Percentiles rank a stretch among this genome's conserved stretches.
phyloP scores from a whole-genome alignment of 148 eudicot species.

The Oxyria digyna region DNA sequence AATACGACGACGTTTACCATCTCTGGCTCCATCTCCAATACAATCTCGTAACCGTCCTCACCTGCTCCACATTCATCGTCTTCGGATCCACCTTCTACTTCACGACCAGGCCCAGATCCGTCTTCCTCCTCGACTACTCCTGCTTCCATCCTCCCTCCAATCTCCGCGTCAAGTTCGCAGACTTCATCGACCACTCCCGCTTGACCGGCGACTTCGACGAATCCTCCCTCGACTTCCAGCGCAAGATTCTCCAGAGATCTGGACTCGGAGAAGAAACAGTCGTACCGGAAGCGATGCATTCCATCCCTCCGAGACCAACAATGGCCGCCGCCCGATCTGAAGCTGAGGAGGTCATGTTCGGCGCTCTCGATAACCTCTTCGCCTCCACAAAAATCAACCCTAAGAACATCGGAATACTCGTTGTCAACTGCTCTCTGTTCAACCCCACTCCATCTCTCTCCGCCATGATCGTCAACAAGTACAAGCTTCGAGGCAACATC shows the following conservation, averaged over 20 bases:
- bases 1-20: slow-evolving; percentile 31
- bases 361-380: slow-evolving; percentile 35
- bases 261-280: slow-evolving; percentile 53
- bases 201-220: slow-evolving; percentile 39
- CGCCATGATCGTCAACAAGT: slow-evolving; percentile 50
- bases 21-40: slow-evolving; percentile 34
- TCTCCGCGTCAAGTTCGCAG: slow-evolving; percentile 16
- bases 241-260: slow-evolving; percentile 43
- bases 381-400: slow-evolving; percentile 24
- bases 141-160: slow-evolving; percentile 32
- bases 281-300: slow-evolving; percentile 36
- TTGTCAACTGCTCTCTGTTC: slow-evolving; percentile 49
- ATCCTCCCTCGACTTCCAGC: slow-evolving; percentile 40
- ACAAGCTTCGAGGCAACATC: slow-evolving; percentile 43
- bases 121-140: slow-evolving; percentile 47
- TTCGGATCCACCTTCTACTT: slow-evolving; percentile 34
- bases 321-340: slow-evolving; percentile 51
- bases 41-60: slow-evolving; percentile 20
- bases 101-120: slow-evolving; percentile 37
- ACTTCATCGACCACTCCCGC: slow-evolving; percentile 28
- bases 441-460: slow-evolving; percentile 59
- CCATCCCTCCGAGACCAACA: slow-evolving; percentile 37
- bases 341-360: slow-evolving; percentile 45
- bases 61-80: slow-evolving; percentile 17
- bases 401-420: slow-evolving; percentile 38